phyloP scores from a whole-genome alignment of 1,284 basidiomycete genomes.

The Pascua sp. region DNA sequence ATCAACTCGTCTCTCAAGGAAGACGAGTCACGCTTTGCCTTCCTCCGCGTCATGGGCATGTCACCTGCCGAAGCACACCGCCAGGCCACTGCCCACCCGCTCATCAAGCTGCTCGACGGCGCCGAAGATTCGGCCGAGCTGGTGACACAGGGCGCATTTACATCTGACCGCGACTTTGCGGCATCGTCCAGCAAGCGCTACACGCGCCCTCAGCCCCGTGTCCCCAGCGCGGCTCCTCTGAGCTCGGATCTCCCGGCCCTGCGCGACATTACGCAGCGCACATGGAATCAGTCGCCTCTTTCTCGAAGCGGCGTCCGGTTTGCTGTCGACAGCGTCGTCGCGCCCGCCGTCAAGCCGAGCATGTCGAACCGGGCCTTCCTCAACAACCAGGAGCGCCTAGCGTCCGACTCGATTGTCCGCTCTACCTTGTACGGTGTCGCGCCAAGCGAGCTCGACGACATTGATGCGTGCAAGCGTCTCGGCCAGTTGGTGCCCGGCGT shows the following conservation, averaged over 20 bases:
- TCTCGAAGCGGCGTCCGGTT: constrained; percentile 75
- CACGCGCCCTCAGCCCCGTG: constrained; percentile 45
- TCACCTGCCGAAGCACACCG: constrained; percentile 61
- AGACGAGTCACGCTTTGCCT: constrained; percentile 62
- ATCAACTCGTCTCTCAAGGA: constrained; percentile 68
- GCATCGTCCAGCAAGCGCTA: constrained; percentile 46
- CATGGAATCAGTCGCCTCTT: constrained; percentile 72
- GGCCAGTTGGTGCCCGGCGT: constrained; percentile 61
- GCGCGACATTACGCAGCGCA: constrained; percentile 59
- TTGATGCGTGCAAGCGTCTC: constrained; percentile 57
- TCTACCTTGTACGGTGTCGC: constrained; percentile 83
- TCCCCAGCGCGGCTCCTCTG: constrained; percentile 26
- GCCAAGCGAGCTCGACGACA: constrained; percentile 62
- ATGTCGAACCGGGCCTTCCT: constrained; percentile 76
- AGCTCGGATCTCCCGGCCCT: constrained; percentile 25
- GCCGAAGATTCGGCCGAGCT: constrained; percentile 14
- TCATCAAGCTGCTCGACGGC: constrained; percentile 24
- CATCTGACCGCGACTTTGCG: constrained; percentile 58
- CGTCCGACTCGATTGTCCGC: constrained; percentile 60
- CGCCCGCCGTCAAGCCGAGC: constrained; percentile 73
- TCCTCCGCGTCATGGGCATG: constrained; percentile 66
- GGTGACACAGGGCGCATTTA: constrained; percentile 41
- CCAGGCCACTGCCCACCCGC: constrained; percentile 51
- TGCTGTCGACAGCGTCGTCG: constrained; percentile 76
- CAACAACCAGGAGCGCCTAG: constrained; percentile 62